Conservation (phyloP, 768 basidiomycete genomes). For the Panaeolus cyanescens region DNA sequence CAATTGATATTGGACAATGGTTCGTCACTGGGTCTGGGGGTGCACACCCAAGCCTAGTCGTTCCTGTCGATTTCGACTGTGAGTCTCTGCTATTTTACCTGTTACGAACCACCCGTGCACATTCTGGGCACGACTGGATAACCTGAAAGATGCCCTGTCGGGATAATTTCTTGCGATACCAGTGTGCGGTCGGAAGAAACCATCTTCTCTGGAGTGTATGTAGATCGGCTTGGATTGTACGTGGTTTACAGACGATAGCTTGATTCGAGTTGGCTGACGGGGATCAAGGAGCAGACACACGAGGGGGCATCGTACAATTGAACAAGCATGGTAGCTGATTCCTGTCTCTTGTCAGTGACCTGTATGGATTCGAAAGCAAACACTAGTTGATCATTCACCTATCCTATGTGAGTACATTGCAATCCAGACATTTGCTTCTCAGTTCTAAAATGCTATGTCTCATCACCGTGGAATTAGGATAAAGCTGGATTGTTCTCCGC, state of each 20-base stretch:
- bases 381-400: too few relatives aligned
- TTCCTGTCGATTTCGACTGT: background rate
- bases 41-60: too few relatives aligned
- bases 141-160: too few relatives aligned
- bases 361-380: too few relatives aligned
- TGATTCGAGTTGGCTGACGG: constrained; percentile 1
- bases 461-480: constrained; percentile 3
- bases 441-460: background rate
- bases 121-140: constrained; percentile 1
- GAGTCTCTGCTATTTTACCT: background rate
- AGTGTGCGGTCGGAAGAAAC: background rate
- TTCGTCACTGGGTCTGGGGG: background rate
- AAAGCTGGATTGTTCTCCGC: constrained; percentile 47
- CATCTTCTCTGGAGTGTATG: background rate
- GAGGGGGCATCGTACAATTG: constrained; percentile 3
- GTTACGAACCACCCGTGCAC: background rate
- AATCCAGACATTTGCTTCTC: too few relatives aligned
- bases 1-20: background rate
- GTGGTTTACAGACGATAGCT: background rate
- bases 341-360: too few relatives aligned
- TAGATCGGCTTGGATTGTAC: background rate
- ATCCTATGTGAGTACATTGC: too few relatives aligned
- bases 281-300: constrained; percentile 8
- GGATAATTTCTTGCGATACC: background rate
- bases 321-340: background rate